Evolutionary conservation across 148 eudicot genomes (phyloP), one percentile per base, ranked within the genome.

Genomic region (Nepenthes gracilis): DNA sequence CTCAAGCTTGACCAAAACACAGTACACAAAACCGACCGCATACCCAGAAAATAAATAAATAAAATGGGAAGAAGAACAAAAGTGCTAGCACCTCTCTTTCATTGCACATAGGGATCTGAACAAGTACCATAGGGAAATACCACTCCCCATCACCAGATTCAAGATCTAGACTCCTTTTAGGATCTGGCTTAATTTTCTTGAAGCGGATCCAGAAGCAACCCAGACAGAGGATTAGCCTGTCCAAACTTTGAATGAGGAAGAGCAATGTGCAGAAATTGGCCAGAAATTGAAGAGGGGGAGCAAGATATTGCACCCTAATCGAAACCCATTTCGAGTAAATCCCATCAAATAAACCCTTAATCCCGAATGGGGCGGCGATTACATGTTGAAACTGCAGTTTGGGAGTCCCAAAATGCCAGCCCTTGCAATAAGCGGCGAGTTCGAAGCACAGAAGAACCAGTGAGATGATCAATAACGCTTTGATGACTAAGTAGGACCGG

Each of bases 281-380:
- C 33, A 80, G 64, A 43, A 72, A 59, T 8, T 54, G 73, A 59
- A 80, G 64, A 43, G 72, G 65, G 10, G 84, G 84, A 33, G 84
- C 80, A 33, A 60, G 63, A 64, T 80, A 80, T 5, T 66, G 68
- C 15, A 62, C 80, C 78, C 98, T 74, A 48, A 88, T 45, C 55
- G 52, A 9, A 62, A 84, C 90, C 98, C 98, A 92, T 23, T 47
- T 81, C 1, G 80, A 66, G 54, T 85, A 92, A n/a, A 75, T 11
- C 78, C 67, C 70, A 61, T 64, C 86, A 57, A 88, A 82, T 36
- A 74, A 10, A 23, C 55, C 85, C 77, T 55, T 59, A 13, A 77
- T 50, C 33, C 58, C 63, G 3, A 77, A 67, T 10, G 70, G 64
- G 47, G 65, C 54, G 0, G 70, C 35, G 7, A 84, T 32, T 9